phyloP scores from a whole-genome alignment of 257 asterid species.

The Leonotis leonurus region DNA sequence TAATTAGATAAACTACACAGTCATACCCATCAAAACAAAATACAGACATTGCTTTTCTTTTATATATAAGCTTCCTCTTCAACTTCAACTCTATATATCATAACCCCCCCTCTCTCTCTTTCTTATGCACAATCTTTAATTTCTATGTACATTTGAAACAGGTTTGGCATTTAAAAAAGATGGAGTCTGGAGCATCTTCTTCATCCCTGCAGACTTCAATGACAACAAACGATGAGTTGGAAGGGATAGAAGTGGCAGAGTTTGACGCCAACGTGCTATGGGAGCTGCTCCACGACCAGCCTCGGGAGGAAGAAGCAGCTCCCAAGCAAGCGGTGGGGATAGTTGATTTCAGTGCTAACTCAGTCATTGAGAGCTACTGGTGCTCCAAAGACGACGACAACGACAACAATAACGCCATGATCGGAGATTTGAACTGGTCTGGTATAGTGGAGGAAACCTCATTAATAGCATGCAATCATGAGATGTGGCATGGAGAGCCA shows the following conservation, averaged over 20 bases:
- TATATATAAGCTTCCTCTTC: constrained; percentile 23
- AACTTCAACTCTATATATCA: constrained; percentile 23
- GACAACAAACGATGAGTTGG: constrained; percentile 23
- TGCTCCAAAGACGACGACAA: constrained; percentile 3
- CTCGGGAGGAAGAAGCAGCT: constrained; percentile 24
- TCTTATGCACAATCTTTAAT: not conserved
- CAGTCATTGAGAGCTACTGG: constrained; percentile 5
- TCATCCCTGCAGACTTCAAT: constrained; percentile 19
- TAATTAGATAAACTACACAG: too few species aligned
- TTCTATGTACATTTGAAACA: not conserved
- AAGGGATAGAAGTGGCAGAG: constrained; percentile 28
- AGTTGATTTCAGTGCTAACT: not conserved
- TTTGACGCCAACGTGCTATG: constrained; percentile 26
- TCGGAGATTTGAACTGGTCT: constrained; percentile 22
- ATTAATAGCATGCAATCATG: constrained; percentile 17
- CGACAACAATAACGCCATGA: too few species aligned
- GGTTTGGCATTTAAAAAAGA: not conserved
- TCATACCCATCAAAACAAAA: too few species aligned
- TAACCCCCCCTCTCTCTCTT: constrained; percentile 9
- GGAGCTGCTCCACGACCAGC: constrained; percentile 36
- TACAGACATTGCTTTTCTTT: not conserved
- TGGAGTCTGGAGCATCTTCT: constrained; percentile 33
- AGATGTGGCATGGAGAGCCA: constrained; percentile 23
- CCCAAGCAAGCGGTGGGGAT: not conserved
- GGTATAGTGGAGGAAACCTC: constrained; percentile 19